phyloP scores from a whole-genome alignment of 2,329 filamentous ascomycete species.

The Pezicula carpinea region DNA sequence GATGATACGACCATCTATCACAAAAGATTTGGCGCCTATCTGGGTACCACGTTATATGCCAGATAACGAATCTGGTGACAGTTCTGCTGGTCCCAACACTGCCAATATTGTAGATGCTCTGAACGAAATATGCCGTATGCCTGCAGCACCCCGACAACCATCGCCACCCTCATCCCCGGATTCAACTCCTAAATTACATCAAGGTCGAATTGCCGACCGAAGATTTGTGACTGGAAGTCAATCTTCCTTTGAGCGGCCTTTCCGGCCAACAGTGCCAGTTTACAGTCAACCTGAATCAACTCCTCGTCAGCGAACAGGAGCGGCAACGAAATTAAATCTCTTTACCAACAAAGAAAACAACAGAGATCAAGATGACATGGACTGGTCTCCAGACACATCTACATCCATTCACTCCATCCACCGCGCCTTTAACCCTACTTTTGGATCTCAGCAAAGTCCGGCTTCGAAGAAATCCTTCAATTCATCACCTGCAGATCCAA shows the following conservation, averaged over 20 bases:
- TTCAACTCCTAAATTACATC: no score
- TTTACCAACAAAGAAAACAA: no score
- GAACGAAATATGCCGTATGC: not conserved
- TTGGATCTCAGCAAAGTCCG: not conserved
- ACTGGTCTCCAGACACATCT: constrained; percentile 1
- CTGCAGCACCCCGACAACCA: not conserved
- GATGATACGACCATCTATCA: no score
- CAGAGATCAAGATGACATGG: not conserved
- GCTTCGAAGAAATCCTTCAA: not conserved
- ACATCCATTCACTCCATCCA: not conserved
- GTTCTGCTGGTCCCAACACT: not conserved
- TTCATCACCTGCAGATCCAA: not conserved
- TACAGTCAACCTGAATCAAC: not conserved
- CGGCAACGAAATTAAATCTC: no score
- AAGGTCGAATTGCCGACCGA: not conserved
- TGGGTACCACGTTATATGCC: not conserved
- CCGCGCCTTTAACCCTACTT: not conserved
- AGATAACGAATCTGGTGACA: not conserved
- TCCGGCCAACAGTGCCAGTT: no score
- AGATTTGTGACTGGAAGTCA: not conserved
- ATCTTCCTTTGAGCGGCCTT: not conserved
- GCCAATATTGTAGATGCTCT: constrained; percentile 1
- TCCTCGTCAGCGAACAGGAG: not conserved
- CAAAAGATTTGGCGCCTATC: no score
- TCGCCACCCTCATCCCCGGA: not conserved